These are phyloP conservation scores for Marasmius sp. DNA, from an alignment of 1,284 basidiomycete species.

Conservation along the genomic window DNA sequence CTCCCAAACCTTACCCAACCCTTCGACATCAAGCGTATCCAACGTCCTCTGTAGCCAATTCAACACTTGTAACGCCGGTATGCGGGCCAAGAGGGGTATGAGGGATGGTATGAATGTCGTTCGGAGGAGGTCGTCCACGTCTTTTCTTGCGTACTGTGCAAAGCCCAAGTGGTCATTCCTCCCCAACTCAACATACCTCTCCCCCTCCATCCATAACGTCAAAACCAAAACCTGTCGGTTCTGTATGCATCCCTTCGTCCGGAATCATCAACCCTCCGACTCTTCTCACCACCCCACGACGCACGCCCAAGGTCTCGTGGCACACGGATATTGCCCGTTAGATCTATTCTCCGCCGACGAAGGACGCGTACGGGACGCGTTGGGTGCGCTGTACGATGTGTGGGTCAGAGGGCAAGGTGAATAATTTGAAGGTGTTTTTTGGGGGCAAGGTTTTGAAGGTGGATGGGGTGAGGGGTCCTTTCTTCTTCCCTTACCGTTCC, in stretches of 20 bases:
- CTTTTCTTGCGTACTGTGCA: no score
- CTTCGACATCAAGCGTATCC: no score
- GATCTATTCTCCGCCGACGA: slow-evolving; percentile 80
- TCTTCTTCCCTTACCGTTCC: neutral
- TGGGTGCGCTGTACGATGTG: slow-evolving; percentile 69
- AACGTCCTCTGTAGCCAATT: no score
- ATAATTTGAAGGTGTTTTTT: slow-evolving; percentile 82
- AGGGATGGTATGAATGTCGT: no score
- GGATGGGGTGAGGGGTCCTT: slow-evolving; percentile 54
- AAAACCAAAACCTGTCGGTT: slow-evolving; percentile 82
- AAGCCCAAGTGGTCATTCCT: slow-evolving; percentile 97
- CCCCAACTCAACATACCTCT: slow-evolving; percentile 60
- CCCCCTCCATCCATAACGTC: slow-evolving; percentile 50
- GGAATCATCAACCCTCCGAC: neutral
- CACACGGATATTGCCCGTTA: slow-evolving; percentile 77
- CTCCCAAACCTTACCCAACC: no score
- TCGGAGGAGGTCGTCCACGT: no score
- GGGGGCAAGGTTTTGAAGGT: slow-evolving; percentile 42
- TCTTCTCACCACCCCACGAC: neutral
- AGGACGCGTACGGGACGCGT: slow-evolving; percentile 56
- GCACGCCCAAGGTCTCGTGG: slow-evolving; percentile 36
- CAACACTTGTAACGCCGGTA: no score
- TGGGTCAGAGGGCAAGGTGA: slow-evolving; percentile 74
- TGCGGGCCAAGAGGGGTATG: no score
- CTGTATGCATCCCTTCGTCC: slow-evolving; percentile 79